A percentile compares a stretch with the other conserved stretches of the same genome.
Evolutionary conservation across 1,139 yeast species (phyloP).

Genomic region (Protomyces lactucae-debilis): DNA sequence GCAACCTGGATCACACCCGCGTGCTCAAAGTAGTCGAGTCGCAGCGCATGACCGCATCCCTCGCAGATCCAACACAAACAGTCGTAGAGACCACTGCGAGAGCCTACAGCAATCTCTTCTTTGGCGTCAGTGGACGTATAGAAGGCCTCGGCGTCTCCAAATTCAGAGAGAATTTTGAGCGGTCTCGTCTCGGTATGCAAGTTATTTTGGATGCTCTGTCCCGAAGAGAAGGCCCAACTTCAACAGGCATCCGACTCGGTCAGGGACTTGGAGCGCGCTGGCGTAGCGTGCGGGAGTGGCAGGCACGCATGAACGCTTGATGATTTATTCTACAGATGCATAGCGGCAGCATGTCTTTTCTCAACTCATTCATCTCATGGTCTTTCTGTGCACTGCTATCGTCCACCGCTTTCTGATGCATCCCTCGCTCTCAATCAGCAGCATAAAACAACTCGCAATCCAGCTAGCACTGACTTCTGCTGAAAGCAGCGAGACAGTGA

Average conservation of each 20-base stretch:
- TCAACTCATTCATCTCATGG: too few species aligned
- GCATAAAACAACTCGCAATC: too few species aligned
- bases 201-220: conserved; percentile 65
- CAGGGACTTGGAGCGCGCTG: conserved; percentile 21
- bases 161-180: conserved; percentile 62
- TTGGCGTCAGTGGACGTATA: conserved; percentile 40
- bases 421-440: too few species aligned
- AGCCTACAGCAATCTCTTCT: background rate
- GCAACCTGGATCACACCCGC: conserved; percentile 80
- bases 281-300: conserved; percentile 26
- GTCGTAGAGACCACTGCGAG: conserved; percentile 33
- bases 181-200: conserved; percentile 67
- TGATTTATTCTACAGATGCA: background rate
- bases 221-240: conserved; percentile 39
- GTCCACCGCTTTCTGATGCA: too few species aligned
- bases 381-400: too few species aligned
- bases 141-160: conserved; percentile 76
- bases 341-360: background rate
- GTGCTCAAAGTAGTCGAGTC: conserved; percentile 80
- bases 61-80: conserved; percentile 56
- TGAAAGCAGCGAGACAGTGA: too few species aligned
- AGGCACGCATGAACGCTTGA: conserved; percentile 15
- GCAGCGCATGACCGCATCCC: conserved; percentile 46
- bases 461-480: too few species aligned
- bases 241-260: conserved; percentile 18